Base-by-base conservation (phyloP, 768 basidiomycete species). In the Phanerochaete carnosa region DNA sequence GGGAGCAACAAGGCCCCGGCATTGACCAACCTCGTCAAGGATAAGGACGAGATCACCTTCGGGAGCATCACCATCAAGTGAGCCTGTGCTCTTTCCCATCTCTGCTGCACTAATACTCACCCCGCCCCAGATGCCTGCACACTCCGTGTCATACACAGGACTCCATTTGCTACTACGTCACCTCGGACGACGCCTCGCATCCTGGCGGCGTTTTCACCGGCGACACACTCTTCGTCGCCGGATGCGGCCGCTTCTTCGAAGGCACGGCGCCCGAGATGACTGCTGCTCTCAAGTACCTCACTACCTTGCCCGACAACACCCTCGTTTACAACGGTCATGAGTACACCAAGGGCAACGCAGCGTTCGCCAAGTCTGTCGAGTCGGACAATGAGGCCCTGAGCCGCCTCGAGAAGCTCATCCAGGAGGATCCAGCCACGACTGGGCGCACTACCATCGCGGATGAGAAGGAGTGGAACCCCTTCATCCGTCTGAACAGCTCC, bases 131-230 rank as follows among this genome's bases (percentile, higher is more conserved):
- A 72, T 92, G 90, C 73, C 75, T 94, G 25, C 88, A 91, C 26
- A 95, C 92, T 0, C 92, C 94, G 1, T 95, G 94, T 74, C 96
- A 98, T 73, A 98, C 96, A 2, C 91, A 92, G 70, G 96, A 98
- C 74, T 97, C 95, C 16, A 95, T 96, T 66, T 97, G 92, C 78
- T 98, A 87, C 78, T 82, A 90, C 71, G 82, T 87, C 57, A 92
- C 78, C 57, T 65, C 70, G 25, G 74, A 83, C 26, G 67, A 77
- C 51, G 70, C 72, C 26, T 67, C 68, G 11, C 85, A 86, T 62
- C 77, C 89, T 0, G 89, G 89, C 22, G 89, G 80, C 16, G 92
- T 98, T 37, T 96, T 98, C 74, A 97, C 96, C 0, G 96, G 96
- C 16, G 94, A 97, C 70, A 97, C 94, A 1, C 85, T 97, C 57